These are phyloP conservation scores for Puccinia hordei DNA, from an alignment of 1,284 basidiomycete genomes.

Conservation along the genomic window DNA sequence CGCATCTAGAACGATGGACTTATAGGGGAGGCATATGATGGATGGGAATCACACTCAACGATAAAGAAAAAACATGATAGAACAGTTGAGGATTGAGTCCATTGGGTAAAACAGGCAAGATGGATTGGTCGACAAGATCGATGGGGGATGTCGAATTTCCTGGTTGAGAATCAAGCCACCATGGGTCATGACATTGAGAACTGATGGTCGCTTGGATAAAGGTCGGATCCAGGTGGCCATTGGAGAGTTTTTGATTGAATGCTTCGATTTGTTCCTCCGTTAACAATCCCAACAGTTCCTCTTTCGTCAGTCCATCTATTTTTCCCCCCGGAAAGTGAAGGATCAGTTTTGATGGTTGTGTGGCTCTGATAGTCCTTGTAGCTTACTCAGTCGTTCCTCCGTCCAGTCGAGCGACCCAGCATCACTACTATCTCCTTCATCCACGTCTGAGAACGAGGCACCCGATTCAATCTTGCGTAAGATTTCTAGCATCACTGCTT, in stretches of 20 bases:
- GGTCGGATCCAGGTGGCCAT: background rate
- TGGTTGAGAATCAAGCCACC: background rate
- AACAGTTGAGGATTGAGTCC: conserved; percentile 1
- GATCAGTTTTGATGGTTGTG: background rate
- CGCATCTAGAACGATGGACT: background rate
- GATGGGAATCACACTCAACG: conserved; percentile 6
- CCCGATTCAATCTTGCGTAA: background rate
- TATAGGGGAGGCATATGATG: background rate
- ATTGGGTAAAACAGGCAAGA: background rate
- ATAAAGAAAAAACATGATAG: conserved; percentile 19
- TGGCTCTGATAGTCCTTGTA: background rate
- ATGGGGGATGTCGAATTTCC: too few species aligned
- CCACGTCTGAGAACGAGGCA: background rate
- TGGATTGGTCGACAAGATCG: background rate
- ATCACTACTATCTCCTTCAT: background rate
- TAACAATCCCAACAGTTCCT: background rate
- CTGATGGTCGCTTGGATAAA: conserved; percentile 25
- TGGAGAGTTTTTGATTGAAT: conserved; percentile 15
- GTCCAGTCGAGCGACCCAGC: background rate
- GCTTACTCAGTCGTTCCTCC: conserved; percentile 16
- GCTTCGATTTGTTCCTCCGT: background rate
- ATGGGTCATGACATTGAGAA: conserved; percentile 20
- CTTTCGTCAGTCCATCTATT: conserved; percentile 13
- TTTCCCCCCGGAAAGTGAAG: background rate
- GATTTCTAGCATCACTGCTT: conserved; percentile 12